These are phyloP conservation scores for Rhodamnia rubescens DNA, from an alignment of 345 rosid species.

Conservation along the genomic window DNA sequence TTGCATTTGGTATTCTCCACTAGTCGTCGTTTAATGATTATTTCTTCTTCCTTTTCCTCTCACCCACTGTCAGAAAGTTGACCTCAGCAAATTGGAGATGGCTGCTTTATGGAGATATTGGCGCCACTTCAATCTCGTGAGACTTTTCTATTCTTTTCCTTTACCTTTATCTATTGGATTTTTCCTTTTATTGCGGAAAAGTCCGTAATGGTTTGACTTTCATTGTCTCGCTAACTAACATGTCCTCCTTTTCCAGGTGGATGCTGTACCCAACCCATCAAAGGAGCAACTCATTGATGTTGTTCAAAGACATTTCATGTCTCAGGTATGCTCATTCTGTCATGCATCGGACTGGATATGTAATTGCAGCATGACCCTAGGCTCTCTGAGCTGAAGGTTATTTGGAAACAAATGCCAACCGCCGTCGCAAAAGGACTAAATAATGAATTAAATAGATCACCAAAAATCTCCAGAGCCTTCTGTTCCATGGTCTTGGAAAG, in stretches of 20 bases:
- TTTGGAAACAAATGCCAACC: not conserved
- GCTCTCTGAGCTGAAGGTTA: not conserved
- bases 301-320: conserved; percentile 87
- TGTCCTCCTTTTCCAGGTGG: conserved; percentile 33
- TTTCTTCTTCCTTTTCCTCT: not conserved
- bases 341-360: not conserved
- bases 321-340: conserved; percentile 47
- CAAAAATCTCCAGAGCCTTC: not conserved
- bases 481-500: not conserved
- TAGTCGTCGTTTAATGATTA: not conserved
- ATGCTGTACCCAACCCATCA: conserved; percentile 77
- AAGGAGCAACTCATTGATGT: conserved; percentile 79
- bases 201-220: not conserved
- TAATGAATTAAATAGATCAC: not conserved
- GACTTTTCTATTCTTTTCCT: conserved; percentile 5
- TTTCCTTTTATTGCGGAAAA: not conserved
- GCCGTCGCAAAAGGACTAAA: not conserved
- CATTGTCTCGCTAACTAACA: not conserved
- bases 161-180: not conserved
- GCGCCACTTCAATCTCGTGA: conserved; percentile 93
- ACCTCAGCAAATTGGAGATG: conserved; percentile 91
- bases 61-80: conserved; percentile 52
- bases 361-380: not conserved
- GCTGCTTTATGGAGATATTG: conserved; percentile 80
- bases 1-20: not conserved